Evolutionary conservation across 2,329 filamentous ascomycete genomes (phyloP).

Genomic region (Penicillium vulpinum): DNA sequence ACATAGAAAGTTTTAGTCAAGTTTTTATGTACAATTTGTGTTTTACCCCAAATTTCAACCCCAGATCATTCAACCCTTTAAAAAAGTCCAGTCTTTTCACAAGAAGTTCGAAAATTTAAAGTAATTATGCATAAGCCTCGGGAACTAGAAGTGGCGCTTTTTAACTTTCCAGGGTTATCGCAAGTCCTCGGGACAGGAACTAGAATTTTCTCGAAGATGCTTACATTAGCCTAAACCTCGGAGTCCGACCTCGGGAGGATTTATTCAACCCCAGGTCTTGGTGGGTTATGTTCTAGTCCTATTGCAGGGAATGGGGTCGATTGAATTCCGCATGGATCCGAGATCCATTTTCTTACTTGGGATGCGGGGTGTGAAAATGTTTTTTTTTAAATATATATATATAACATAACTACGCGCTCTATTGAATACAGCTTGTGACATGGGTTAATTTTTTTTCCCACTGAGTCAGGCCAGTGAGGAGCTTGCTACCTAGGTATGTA

Average conservation of each 20-base stretch:
- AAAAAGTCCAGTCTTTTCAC: not conserved
- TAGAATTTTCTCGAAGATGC: conserved; percentile 9
- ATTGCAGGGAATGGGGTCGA: not conserved
- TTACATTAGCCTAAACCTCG: not conserved
- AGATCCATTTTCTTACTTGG: not conserved
- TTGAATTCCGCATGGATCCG: not conserved
- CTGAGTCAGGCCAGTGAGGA: no score
- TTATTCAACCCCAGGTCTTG: not conserved
- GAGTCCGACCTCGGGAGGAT: not conserved
- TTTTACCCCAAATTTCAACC: conserved; percentile 2
- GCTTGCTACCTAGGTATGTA: not conserved
- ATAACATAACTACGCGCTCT: no score
- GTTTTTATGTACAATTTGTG: not conserved
- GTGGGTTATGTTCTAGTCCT: not conserved
- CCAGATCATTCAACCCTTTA: not conserved
- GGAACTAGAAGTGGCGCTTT: not conserved
- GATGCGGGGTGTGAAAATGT: not conserved
- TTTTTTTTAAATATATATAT: no score
- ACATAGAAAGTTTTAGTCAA: conserved; percentile 4
- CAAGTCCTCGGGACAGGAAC: not conserved
- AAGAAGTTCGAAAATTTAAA: not conserved
- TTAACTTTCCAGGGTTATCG: not conserved
- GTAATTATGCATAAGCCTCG: not conserved
- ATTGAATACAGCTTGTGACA: no score
- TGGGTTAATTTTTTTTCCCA: no score